Conservation (phyloP, 306 rosid species). For the Fagus crenata region DNA sequence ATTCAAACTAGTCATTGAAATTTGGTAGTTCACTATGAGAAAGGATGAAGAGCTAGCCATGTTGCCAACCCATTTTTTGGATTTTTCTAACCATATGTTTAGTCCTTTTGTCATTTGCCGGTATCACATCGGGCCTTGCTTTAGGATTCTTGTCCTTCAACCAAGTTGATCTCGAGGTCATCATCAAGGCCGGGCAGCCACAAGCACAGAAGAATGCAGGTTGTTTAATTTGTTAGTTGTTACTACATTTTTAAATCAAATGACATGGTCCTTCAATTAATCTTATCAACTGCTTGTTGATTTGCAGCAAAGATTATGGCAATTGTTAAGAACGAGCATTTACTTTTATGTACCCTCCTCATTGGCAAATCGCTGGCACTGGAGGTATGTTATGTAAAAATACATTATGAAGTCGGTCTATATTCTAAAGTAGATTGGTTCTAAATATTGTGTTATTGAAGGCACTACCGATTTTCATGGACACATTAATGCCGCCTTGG, state of each 20-base stretch:
- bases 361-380: conserved; percentile 38
- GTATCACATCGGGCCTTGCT: conserved; percentile 64
- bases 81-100: conserved; percentile 34
- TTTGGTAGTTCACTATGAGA: conserved; percentile 1
- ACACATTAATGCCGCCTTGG: conserved; percentile 27
- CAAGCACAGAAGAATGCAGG: conserved; percentile 58
- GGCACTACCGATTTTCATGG: conserved; percentile 43
- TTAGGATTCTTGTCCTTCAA: conserved; percentile 69
- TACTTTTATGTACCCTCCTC: conserved; percentile 51
- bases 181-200: conserved; percentile 58
- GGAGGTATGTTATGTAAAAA: conserved; percentile 37
- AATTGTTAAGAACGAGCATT: conserved; percentile 64
- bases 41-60: conserved; percentile 29
- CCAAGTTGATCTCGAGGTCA: conserved; percentile 74
- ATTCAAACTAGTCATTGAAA: background rate
- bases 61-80: conserved; percentile 59
- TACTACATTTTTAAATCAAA: background rate
- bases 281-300: background rate
- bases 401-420: background rate
- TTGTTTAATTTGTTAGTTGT: background rate
- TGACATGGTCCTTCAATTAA: background rate
- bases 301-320: conserved; percentile 62
- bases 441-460: background rate
- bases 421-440: background rate
- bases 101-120: conserved; percentile 51